A percentile compares a stretch with the other conserved stretches of the same genome.
Evolutionary conservation across 176 grass and related monocot species (phyloP).

Genomic region (sorghum (Sorghum bicolor)): Sorghum_bicolor_NCBIv3 NC_012873.2:1072001-1072500

Average conservation of each 20-base stretch:
- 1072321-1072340: not conserved
- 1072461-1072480: not conserved
- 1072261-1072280: not conserved
- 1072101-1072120: not conserved
- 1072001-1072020: not conserved
- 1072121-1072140: not conserved
- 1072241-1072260: not conserved
- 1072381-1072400: not conserved
- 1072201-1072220: not conserved
- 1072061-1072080: not conserved
- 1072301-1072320: not conserved
- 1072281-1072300: too few relatives aligned
- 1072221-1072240: not conserved
- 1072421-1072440: not conserved
- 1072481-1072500: not conserved
- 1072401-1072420: too few relatives aligned
- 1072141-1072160: constrained; percentile 9
- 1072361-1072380: not conserved
- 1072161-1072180: not conserved
- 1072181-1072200: not conserved
- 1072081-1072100: not conserved
- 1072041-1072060: not conserved
- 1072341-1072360: too few relatives aligned
- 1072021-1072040: not conserved
- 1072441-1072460: not conserved